These are phyloP conservation scores for Obba rivulosa DNA, from an alignment of 768 basidiomycete genomes.

Conservation along the genomic window DNA sequence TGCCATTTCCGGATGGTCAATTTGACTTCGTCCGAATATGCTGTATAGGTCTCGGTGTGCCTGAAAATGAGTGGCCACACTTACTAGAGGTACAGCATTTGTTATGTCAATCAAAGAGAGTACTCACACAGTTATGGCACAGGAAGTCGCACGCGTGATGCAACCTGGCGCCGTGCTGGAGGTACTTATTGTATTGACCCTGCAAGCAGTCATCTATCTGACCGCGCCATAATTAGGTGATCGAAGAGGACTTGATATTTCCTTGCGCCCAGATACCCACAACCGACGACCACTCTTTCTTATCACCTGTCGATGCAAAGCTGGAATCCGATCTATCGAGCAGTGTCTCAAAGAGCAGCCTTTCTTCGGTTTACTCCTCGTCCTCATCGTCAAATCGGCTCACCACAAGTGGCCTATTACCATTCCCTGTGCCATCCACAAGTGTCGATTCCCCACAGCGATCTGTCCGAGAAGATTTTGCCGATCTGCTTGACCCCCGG, in stretches of 20 bases:
- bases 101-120: neutral
- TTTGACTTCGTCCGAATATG: constrained; percentile 68
- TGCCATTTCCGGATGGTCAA: constrained; percentile 51
- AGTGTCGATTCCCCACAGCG: too few species aligned
- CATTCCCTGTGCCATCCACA: too few species aligned
- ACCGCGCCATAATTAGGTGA: constrained; percentile 42
- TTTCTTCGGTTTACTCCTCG: too few species aligned
- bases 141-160: constrained; percentile 69
- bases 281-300: too few species aligned
- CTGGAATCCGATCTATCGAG: too few species aligned
- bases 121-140: constrained; percentile 1
- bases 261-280: constrained; percentile 32
- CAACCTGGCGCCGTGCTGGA: constrained; percentile 58
- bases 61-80: constrained; percentile 72
- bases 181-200: constrained; percentile 33
- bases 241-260: constrained; percentile 73
- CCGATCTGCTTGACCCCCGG: constrained; percentile 37
- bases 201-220: too few species aligned
- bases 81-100: constrained; percentile 48
- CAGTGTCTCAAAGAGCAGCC: too few species aligned
- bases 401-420: too few species aligned
- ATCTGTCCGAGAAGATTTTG: neutral
- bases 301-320: too few species aligned
- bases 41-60: constrained; percentile 60
- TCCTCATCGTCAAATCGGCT: too few species aligned